phyloP scores from a whole-genome alignment of 2,329 filamentous ascomycete genomes.

The Didymella pomorum region DNA sequence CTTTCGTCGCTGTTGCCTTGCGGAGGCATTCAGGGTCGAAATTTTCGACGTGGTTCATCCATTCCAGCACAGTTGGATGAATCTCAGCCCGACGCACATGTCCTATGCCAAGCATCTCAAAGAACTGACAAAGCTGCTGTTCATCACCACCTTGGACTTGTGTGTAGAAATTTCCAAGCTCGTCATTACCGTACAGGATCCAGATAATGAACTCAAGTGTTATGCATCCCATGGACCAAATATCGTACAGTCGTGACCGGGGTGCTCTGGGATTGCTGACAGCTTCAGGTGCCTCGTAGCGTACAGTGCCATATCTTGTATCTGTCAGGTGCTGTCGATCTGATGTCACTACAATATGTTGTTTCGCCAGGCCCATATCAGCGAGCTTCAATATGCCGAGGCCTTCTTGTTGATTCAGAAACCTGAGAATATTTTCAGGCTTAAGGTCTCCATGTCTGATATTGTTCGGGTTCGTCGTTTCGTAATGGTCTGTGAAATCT shows the following conservation, averaged over 20 bases:
- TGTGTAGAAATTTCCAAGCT: not conserved
- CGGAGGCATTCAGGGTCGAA: not conserved
- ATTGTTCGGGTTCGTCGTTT: not conserved
- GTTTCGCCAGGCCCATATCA: slow-evolving; percentile 27
- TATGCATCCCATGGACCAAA: slow-evolving; percentile 43
- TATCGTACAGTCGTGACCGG: slow-evolving; percentile 30
- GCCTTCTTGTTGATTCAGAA: not conserved
- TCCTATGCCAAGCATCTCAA: not conserved
- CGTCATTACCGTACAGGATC: slow-evolving; percentile 30
- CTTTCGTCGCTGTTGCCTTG: not conserved
- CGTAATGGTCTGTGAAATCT: not conserved
- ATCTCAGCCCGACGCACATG: not conserved
- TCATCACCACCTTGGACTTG: not conserved
- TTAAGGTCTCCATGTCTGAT: slow-evolving; percentile 35
- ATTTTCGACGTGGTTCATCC: not conserved
- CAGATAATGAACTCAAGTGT: slow-evolving; percentile 36
- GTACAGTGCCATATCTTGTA: slow-evolving; percentile 20
- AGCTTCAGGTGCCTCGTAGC: slow-evolving; percentile 30
- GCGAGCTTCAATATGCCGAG: slow-evolving; percentile 28
- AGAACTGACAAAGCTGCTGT: not conserved
- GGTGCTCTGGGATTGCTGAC: not conserved
- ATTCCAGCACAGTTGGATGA: not conserved
- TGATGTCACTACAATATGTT: slow-evolving; percentile 16
- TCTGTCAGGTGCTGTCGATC: not conserved
- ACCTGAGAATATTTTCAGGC: slow-evolving; percentile 35